Evolutionary conservation across 2,329 filamentous ascomycete species (phyloP), one percentile per base, ranked within the genome.

Genomic region (Raffaelea albimanens): DNA sequence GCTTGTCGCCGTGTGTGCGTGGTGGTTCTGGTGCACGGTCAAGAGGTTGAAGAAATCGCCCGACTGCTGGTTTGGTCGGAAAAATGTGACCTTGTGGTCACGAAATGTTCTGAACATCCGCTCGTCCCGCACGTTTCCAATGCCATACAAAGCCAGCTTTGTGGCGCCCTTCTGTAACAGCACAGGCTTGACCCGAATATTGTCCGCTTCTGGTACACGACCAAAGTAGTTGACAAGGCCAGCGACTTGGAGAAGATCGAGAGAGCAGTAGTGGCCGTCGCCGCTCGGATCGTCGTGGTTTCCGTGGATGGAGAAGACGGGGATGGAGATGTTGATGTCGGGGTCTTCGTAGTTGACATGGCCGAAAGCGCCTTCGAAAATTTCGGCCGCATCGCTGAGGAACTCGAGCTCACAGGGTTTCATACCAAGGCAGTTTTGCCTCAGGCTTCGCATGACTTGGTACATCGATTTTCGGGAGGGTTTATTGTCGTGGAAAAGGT

Each of bases 201-300:
- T 94, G 66, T 98, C 93, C 1, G 87, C 86, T 64, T 97, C 87
- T 0, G 88, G 86, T 1, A 88, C 87, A 36, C 90, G 84, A 3
- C 93, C 93, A 62, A 93, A 98, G 68, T 97, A 98, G 64, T 98
- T 98, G 57, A 98, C 72, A 14, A 98, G 69, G 1, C 93, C 93
- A 0, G 90, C 88, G 1, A 93, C 84, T 62, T 97, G 89, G 4
- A 98, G 74, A 16, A 98, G 67, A 62, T 98, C 93, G 11, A 98
- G 74, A 0, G 91, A 90, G 53, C 93, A 94, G 54, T 85, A 83
- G 61, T 95, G 87, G 11, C 90, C 93, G 58, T 96, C 90, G 10
- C 93, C 93, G n/a, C 90, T 94, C 0, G 93, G 93, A 61, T 98
- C 93, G 60, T 98, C 93, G 62, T 98, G 93, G 59, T 98, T 98